Evolutionary conservation across 441 rosid species (phyloP), one percentile per base, ranked within the genome.

Genomic region (Pelargonium cotyledonis): DNA sequence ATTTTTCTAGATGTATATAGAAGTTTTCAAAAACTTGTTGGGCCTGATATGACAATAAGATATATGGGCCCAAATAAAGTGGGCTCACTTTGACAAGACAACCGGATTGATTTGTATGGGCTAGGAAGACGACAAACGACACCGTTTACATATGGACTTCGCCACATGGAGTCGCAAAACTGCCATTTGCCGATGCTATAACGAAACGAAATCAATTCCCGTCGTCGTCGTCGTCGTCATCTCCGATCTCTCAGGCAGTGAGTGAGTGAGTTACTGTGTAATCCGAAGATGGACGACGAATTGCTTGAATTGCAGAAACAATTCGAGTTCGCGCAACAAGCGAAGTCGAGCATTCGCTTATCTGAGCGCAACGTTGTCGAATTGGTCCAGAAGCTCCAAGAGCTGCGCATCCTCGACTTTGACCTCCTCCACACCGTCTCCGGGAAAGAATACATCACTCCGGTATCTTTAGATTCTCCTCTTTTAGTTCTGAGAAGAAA

Each of bases 281-380:
- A 60, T 23, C 51, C 35, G 62, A 76, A 78, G 66, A 94, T 94
- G 99, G 99, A 94, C 77, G 95, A 82, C 15, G 99, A 94, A 72
- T 81, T 89, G 82, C 80, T 87, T 70, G 94, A 91, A 83, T 72
- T 94, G 85, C 95, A 87, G 84, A 82, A 81, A 66, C 99, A 94
- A 80, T 89, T 94, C 67, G 97, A 91, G 88, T 91, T 76, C 44
- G 99, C 99, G 58, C 99, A 91, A 73, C 88, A 88, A 76, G 99
- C 93, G 35, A 91, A 94, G 79, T 91, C 97, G 19, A 88, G 95
- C 79, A 83, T 91, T 35, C 85, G 96, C 40, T 83, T 94, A 66
- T 91, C 97, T 53, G 99, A 94, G 29, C 82, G 99, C 67, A 94
- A 91, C 81, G 97, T 94, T 65, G 99, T 94, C 78, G 99, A 94